Base-by-base conservation (phyloP, 192 early-diverging fungal species). In the Coemansia sp. region DNA sequence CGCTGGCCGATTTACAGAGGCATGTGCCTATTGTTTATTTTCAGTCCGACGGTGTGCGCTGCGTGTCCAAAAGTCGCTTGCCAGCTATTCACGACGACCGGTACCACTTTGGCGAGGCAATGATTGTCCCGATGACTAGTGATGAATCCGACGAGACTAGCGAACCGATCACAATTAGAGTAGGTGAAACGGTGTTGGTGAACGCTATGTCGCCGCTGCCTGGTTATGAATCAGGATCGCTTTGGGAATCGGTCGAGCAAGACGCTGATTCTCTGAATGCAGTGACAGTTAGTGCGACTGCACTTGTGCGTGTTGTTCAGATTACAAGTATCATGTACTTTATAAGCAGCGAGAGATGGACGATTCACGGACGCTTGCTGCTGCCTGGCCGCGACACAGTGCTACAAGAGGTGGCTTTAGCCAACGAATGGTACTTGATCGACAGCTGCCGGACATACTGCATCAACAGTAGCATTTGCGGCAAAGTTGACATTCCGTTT, bases 351-450 rank as follows among this genome's bases (percentile, higher is more conserved):
- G 26, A 47, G 59, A 42, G 66, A 59, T 42, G 83, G 83, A 56
- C 65, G 46, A 62, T 83, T 55, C 87, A 89, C 55, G 82, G 82
- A 2, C 78, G 82, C 34, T 59, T 82, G 55, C 66, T 87, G 53
- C 68, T 78, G 12, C 82, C 78, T 40, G 86, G 85, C 1, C 71
- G 71, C 34, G 82, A 85, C 47, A 87, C 86, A 1, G 40, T 89
- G 20, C 60, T 85, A 9, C 67, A 79, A 34, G 86, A 89, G 52
- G 71, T 85, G 17, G 82, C 87, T 1, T 60, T 75, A 2, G 61
- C 73, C 17, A 73, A 80, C 59, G 87, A 89, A 69, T 66, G 85
- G 28, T 84, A 83, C 42, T 60, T 87, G n/a, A 52, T 84, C 3
- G 85, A 89, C 53, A 65, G 63, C 31, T 89, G 86, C 44, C 59